Base-by-base conservation (phyloP, 306 rosid genomes). In the Citrullus mucosospermus region DNA sequence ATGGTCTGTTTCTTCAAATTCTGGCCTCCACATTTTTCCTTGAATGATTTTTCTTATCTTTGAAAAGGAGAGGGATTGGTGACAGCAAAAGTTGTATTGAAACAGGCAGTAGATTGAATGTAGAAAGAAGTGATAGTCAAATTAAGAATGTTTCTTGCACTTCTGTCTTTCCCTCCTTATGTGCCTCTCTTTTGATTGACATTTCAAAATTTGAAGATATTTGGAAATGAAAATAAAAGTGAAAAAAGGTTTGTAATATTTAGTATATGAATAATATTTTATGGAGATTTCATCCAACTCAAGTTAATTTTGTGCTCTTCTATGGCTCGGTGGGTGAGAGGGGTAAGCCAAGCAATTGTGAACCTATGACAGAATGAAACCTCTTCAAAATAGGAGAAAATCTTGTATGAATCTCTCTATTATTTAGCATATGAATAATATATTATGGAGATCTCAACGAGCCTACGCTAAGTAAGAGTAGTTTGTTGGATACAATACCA, bases 1-100 rank as follows among this genome's bases (percentile, higher is more conserved):
- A 74, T 54, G 48, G 61, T 74, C 78, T 53, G 6, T 53, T 74
- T 74, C 78, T 74, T 53, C 78, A 17, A 53, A 54, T 74, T 17
- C 17, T 53, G 14, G 6, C 22, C 9, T 70, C 55, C 57, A 4
- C 57, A 13, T 12, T 12, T 43, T 22, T 6, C 30, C 20, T 11
- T 70, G 0, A 5, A 12, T 66, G 15, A 17, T 36, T 34, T 3
- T 63, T 63, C 20, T 15, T 15, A 13, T 72, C 13, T 28, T 50
- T 2, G 1, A 71, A 71, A 25, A 48, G 18, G 0, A 51, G 18
- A 15, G 1, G 8, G 18, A 9, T 9, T 10, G 3, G n/a, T 44
- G 36, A 2, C 75, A 68, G 55, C 32, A 20, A 68, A 68, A 68
- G 56, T 30, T 44, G 76, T 69, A 43, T 44, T 34, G 57, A 70